Evolutionary conservation across 2,329 filamentous ascomycete genomes (phyloP).

Genomic region (Huntiella decipiens): DNA sequence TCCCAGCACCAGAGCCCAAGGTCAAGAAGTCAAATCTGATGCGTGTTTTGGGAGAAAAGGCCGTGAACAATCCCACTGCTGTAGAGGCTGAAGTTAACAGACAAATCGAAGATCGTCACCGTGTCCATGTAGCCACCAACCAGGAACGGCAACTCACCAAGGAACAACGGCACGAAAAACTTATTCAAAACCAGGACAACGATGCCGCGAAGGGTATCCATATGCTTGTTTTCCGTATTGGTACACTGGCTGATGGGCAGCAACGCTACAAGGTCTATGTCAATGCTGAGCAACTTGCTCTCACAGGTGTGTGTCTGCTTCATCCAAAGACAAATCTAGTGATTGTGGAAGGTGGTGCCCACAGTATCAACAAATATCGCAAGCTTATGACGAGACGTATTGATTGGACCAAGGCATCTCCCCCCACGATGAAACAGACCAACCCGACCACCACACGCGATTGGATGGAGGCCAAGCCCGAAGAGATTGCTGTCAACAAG

Average conservation of each 20-base stretch:
- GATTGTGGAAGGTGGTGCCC: constrained; percentile 75
- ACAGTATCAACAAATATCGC: constrained; percentile 68
- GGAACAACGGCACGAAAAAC: constrained; percentile 70
- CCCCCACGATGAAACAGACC: constrained; percentile 41
- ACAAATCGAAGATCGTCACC: constrained; percentile 73
- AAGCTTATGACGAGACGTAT: constrained; percentile 89
- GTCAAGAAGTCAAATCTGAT: constrained; percentile 96
- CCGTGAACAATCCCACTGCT: constrained; percentile 88
- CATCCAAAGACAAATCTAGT: constrained; percentile 77
- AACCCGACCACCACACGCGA: constrained; percentile 44
- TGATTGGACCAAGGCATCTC: constrained; percentile 80
- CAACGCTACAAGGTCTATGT: constrained; percentile 85
- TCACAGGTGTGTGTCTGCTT: constrained; percentile 83
- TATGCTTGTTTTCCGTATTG: constrained; percentile 74
- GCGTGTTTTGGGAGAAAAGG: constrained; percentile 73
- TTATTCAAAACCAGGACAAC: constrained; percentile 63
- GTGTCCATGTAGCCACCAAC: constrained; percentile 61
- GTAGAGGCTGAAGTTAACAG: constrained; percentile 87
- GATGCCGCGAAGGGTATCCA: constrained; percentile 76
- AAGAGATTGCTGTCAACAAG: constrained; percentile 64
- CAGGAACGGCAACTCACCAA: constrained; percentile 75
- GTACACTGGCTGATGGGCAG: constrained; percentile 75
- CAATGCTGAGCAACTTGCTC: constrained; percentile 73
- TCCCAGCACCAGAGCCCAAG: constrained; percentile 80
- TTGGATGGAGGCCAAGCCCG: constrained; percentile 65